Evolutionary conservation across 345 rosid genomes (phyloP).

Genomic region (Iberis pinnata): DNA sequence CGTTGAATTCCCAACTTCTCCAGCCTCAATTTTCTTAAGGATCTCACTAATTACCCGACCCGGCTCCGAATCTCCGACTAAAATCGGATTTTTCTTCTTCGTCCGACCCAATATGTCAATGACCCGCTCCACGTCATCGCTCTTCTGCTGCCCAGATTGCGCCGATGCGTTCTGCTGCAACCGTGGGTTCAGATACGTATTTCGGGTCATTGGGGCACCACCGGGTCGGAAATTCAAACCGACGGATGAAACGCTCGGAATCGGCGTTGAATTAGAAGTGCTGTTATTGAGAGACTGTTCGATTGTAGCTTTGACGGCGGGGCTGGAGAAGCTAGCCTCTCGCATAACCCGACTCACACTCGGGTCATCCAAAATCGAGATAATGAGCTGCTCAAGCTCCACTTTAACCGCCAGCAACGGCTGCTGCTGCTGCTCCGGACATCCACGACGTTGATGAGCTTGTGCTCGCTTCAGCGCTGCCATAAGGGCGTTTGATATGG

Average conservation of each 20-base stretch:
- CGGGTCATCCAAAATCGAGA: slow-evolving; percentile 96
- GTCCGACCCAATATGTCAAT: slow-evolving; percentile 55
- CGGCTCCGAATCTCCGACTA: slow-evolving; percentile 87
- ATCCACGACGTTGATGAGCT: slow-evolving; percentile 96
- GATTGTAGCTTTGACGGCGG: slow-evolving; percentile 86
- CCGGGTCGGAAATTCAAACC: slow-evolving; percentile 66
- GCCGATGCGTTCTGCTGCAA: slow-evolving; percentile 48
- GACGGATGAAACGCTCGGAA: slow-evolving; percentile 36
- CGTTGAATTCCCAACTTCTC: slow-evolving; percentile 39
- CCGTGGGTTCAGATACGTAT: slow-evolving; percentile 68
- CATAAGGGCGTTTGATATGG: slow-evolving; percentile 97
- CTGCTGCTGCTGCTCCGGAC: slow-evolving; percentile 98
- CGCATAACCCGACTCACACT: slow-evolving; percentile 97
- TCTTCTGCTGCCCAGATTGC: slow-evolving; percentile 43
- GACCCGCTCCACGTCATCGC: slow-evolving; percentile 60
- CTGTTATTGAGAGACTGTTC: slow-evolving; percentile 54
- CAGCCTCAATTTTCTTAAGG: slow-evolving; percentile 48
- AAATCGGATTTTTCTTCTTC: slow-evolving; percentile 74
- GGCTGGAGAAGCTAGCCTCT: slow-evolving; percentile 98
- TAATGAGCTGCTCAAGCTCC: slow-evolving; percentile 90
- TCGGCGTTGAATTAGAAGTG: slow-evolving; percentile 33
- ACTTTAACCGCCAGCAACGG: slow-evolving; percentile 92
- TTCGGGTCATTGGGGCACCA: slow-evolving; percentile 37
- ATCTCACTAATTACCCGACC: slow-evolving; percentile 63
- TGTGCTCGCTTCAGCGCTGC: slow-evolving; percentile 98